Base-by-base conservation (phyloP, 768 basidiomycete genomes). In the Suillus subluteus region DNA sequence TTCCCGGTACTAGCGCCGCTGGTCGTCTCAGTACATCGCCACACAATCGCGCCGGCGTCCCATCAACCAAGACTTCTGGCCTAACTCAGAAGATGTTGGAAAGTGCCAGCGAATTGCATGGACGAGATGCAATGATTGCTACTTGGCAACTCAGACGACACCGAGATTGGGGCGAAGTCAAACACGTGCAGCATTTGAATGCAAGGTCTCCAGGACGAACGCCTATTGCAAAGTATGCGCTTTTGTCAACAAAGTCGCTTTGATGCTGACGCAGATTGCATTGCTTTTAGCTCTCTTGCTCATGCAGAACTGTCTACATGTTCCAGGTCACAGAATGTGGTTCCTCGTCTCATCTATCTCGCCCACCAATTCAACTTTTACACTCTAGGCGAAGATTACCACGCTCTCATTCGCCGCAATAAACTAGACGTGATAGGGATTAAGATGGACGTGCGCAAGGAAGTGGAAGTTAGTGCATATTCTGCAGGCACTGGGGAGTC, bases 311-410 rank as follows among this genome's bases (percentile, higher is more conserved):
- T 97, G 5, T 91, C 91, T 59, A 94, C 93, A 0, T 87, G 76
- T 73, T 88, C 91, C 1, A 81, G 78, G 5, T 86, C 88, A 1
- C 80, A 83, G 0, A 80, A 77, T 2, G 80, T 93, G 43, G 83
- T 92, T 0, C 91, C 94, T 3, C 84, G 88, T 0, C 83, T 92
- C 0, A 83, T 98, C 38, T 97, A 97, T 76, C 87, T 94, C 21
- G 87, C 89, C 0, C 92, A 94, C 69, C 94, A 96, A 67, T 94
- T 97, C 74, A 82, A 88, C 13, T 97, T 97, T 81, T 84, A 87
- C 70, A 84, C 87, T 2, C 83, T 95, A 0, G 87, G 87, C 15
- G 87, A 90, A 68, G 89, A 95, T 70, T 93, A 94, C 73, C 89
- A 94, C 65, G 90, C 92, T 0, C 85, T 92, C n/a, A 85, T 90